A percentile compares a stretch with the other conserved stretches of the same genome.
Evolutionary conservation across 768 basidiomycete species (phyloP).

Genomic region (Butyriboletus loyo): DNA sequence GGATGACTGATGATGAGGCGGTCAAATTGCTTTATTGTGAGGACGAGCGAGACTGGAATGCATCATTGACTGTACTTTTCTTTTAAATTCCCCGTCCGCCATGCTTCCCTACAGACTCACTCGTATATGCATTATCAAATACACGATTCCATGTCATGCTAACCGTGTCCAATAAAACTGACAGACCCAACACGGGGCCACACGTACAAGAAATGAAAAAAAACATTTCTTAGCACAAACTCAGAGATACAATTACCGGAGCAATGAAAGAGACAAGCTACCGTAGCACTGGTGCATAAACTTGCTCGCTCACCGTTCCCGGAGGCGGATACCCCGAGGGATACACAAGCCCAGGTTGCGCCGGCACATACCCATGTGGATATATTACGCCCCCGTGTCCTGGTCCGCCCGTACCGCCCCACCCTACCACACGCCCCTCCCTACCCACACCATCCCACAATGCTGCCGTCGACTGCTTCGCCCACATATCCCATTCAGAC

Average conservation of each 20-base stretch:
- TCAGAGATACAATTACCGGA: too few species aligned
- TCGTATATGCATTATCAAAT: constrained; percentile 6
- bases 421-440: background rate
- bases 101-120: constrained; percentile 7
- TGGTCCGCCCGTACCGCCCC: background rate
- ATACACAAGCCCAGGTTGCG: constrained; percentile 16
- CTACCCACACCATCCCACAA: constrained; percentile 4
- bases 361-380: constrained; percentile 23
- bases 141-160: constrained; percentile 17
- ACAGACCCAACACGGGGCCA: too few species aligned
- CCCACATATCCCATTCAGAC: constrained; percentile 25
- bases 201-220: background rate
- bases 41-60: background rate
- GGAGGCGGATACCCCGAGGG: constrained; percentile 17
- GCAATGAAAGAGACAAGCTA: background rate
- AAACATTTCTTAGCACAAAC: too few species aligned
- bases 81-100: constrained; percentile 1
- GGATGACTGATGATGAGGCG: background rate
- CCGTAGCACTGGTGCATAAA: background rate
- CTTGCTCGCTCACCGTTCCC: background rate
- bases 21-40: background rate
- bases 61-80: constrained; percentile 15
- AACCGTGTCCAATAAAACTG: background rate
- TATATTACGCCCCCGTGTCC: constrained; percentile 10
- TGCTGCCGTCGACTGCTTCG: constrained; percentile 19